Conservation (phyloP, 371 early-diverging fungal species). For the Lichtheimia ramosa region DNA sequence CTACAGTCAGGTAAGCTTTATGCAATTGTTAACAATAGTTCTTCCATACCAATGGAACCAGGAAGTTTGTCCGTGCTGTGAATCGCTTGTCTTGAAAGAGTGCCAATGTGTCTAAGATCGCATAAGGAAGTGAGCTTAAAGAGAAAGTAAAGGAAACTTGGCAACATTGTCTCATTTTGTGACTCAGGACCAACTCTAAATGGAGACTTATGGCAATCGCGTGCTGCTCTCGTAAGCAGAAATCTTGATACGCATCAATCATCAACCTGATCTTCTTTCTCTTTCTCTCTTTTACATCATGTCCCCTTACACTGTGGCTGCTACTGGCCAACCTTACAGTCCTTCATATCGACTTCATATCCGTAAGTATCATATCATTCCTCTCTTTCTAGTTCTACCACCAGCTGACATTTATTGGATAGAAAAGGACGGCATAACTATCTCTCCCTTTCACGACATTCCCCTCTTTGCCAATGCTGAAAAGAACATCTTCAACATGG, state of each 20-base stretch:
- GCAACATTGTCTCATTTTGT: too few species aligned
- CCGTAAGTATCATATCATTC: not conserved
- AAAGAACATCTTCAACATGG: conserved; percentile 91
- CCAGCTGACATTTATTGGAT: not conserved
- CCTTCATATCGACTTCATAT: not conserved
- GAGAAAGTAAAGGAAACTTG: too few species aligned
- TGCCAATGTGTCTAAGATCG: too few species aligned
- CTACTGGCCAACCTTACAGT: not conserved
- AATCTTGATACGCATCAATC: not conserved
- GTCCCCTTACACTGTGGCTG: not conserved
- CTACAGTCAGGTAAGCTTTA: too few species aligned
- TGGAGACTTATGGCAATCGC: too few species aligned
- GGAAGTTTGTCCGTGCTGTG: too few species aligned
- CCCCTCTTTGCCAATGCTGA: conserved; percentile 89
- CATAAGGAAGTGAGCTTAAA: too few species aligned
- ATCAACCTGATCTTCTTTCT: not conserved
- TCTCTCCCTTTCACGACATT: conserved; percentile 99
- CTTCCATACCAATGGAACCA: too few species aligned
- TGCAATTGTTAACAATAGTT: too few species aligned
- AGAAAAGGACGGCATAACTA: conserved; percentile 72
- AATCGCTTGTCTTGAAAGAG: too few species aligned
- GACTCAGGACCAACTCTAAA: too few species aligned
- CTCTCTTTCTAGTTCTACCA: not conserved
- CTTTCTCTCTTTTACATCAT: not conserved
- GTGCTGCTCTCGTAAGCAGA: not conserved